Percentiles rank a stretch among this genome's conserved stretches.
phyloP scores from a whole-genome alignment of 1,284 basidiomycete genomes.

The Tilletia walkeri region DNA sequence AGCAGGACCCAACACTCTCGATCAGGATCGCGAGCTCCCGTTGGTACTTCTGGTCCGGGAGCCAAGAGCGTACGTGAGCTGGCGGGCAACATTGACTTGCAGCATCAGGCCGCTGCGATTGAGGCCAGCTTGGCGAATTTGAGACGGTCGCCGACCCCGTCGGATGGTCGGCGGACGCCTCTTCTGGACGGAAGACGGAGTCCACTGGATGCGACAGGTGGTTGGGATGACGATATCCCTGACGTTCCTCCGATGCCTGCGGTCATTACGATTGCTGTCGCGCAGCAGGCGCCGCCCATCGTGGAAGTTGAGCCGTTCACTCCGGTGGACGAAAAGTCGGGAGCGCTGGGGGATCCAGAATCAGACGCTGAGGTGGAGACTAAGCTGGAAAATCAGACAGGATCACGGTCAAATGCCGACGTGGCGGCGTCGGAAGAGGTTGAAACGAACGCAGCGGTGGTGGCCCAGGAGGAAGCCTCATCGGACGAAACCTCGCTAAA shows the following conservation, averaged over 20 bases:
- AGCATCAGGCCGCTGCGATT: background rate
- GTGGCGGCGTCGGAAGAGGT: too few relatives aligned
- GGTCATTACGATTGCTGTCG: background rate
- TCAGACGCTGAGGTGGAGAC: too few relatives aligned
- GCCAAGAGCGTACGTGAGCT: background rate
- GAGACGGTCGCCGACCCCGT: background rate
- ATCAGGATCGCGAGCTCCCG: background rate
- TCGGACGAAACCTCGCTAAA: too few relatives aligned
- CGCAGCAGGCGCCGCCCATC: background rate
- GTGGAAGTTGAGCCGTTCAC: background rate
- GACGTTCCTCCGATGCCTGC: background rate
- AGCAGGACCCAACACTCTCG: background rate
- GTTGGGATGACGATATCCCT: background rate
- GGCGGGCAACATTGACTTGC: background rate
- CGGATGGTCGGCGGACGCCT: background rate
- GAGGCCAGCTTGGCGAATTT: conserved; percentile 5
- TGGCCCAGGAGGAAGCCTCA: too few relatives aligned
- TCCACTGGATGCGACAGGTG: background rate
- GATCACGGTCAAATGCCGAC: too few relatives aligned
- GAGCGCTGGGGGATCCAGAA: too few relatives aligned
- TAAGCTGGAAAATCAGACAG: too few relatives aligned
- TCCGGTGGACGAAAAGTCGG: too few relatives aligned
- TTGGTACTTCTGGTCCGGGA: background rate
- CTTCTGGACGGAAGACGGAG: background rate
- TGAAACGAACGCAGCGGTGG: too few relatives aligned